These are phyloP conservation scores for Peterozyma xylosa DNA, from an alignment of 805 yeast genomes.

Conservation along the genomic window DNA sequence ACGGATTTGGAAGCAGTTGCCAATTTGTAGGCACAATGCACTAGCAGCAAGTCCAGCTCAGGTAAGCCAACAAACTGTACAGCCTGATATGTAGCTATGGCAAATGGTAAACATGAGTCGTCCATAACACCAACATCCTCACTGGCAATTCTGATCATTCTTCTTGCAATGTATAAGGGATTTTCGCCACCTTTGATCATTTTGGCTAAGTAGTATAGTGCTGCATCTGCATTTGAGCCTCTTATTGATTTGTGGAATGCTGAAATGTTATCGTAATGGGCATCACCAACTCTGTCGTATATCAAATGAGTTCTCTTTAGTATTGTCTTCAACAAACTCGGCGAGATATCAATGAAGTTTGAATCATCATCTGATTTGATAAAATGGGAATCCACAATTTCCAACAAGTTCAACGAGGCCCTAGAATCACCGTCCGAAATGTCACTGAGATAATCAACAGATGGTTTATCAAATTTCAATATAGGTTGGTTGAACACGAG, in stretches of 20 bases:
- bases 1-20: conserved; percentile 85
- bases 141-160: conserved; percentile 92
- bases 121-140: conserved; percentile 91
- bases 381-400: conserved; percentile 56
- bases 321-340: conserved; percentile 30
- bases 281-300: conserved; percentile 85
- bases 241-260: conserved; percentile 92
- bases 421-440: conserved; percentile 87
- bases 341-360: conserved; percentile 26
- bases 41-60: conserved; percentile 82
- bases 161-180: conserved; percentile 78
- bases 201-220: conserved; percentile 75
- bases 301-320: conserved; percentile 45
- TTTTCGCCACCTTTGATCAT: conserved; percentile 95
- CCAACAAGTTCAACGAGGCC: conserved; percentile 72
- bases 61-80: conserved; percentile 91
- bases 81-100: conserved; percentile 78
- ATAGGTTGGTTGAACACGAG: conserved; percentile 40
- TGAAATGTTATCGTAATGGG: conserved; percentile 90
- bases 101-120: conserved; percentile 78
- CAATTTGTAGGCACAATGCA: conserved; percentile 87
- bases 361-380: not conserved
- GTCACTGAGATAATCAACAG: conserved; percentile 61
- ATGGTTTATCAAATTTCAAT: conserved; percentile 44
- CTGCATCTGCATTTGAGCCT: conserved; percentile 86